These are phyloP conservation scores for Fusarium sp. DNA, from an alignment of 2,329 filamentous ascomycete genomes.

Conservation along the genomic window DNA sequence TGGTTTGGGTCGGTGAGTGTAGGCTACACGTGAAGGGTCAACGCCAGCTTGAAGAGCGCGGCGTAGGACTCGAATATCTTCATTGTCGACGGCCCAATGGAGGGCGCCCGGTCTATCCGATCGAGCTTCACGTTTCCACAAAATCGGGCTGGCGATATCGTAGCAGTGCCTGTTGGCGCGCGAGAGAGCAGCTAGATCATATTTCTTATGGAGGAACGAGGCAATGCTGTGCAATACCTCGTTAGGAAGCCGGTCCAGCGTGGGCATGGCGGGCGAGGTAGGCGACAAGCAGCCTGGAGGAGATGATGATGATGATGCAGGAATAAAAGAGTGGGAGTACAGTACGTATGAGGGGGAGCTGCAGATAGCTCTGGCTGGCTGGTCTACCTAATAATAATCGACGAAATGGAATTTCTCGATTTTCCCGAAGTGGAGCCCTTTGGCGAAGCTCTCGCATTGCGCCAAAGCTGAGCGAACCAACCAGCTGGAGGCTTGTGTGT, in stretches of 20 bases:
- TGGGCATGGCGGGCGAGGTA: slow-evolving; percentile 45
- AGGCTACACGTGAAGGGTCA: slow-evolving; percentile 43
- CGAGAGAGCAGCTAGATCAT: slow-evolving; percentile 47
- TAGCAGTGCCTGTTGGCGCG: slow-evolving; percentile 46
- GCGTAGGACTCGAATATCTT: slow-evolving; percentile 38
- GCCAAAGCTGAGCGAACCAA: slow-evolving; percentile 18
- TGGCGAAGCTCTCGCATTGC: slow-evolving; percentile 14
- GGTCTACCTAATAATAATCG: slow-evolving; percentile 6
- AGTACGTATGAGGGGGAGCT: slow-evolving; percentile 39
- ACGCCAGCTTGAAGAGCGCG: slow-evolving; percentile 47
- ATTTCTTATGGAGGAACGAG: slow-evolving; percentile 45
- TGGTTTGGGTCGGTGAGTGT: slow-evolving; percentile 47
- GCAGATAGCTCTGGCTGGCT: slow-evolving; percentile 1
- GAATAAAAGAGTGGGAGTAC: background rate
- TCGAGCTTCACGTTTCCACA: slow-evolving; percentile 47
- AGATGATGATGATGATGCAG: slow-evolving; percentile 5
- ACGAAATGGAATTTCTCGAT: slow-evolving; percentile 20
- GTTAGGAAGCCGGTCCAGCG: slow-evolving; percentile 51
- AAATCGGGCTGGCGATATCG: slow-evolving; percentile 45
- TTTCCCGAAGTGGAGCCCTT: slow-evolving; percentile 19
- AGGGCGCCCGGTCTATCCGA: slow-evolving; percentile 47
- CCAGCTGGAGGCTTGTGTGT: slow-evolving; percentile 5
- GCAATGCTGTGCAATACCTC: slow-evolving; percentile 48
- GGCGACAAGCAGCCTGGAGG: slow-evolving; percentile 28
- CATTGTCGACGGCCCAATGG: slow-evolving; percentile 48